These are phyloP conservation scores for Alternaria infectoria DNA, from an alignment of 2,329 filamentous ascomycete species.

Conservation along the genomic window DNA sequence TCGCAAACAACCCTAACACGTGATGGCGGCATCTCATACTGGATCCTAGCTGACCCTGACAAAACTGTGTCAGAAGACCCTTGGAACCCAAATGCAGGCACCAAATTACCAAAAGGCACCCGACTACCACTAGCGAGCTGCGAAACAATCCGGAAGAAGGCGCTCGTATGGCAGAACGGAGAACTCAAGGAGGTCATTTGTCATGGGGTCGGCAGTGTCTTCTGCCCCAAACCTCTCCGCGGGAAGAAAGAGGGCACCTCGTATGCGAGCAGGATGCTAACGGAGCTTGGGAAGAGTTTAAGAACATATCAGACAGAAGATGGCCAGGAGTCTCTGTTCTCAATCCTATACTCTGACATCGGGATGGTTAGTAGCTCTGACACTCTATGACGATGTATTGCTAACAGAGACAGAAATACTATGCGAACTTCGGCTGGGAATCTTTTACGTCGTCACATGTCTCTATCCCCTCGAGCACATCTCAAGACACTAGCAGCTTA, in stretches of 20 bases:
- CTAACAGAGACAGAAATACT: constrained; percentile 82
- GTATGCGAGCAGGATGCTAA: constrained; percentile 82
- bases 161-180: constrained; percentile 54
- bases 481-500: constrained; percentile 9
- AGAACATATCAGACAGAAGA: constrained; percentile 58
- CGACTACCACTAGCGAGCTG: constrained; percentile 63
- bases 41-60: constrained; percentile 62
- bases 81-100: constrained; percentile 44
- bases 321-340: constrained; percentile 63
- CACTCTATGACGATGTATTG: constrained; percentile 54
- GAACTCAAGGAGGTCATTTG: constrained; percentile 63
- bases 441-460: constrained; percentile 76
- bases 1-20: constrained; percentile 58
- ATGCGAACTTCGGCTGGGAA: constrained; percentile 78
- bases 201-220: constrained; percentile 83
- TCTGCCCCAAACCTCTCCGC: constrained; percentile 69
- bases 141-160: constrained; percentile 61
- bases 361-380: constrained; percentile 63
- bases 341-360: constrained; percentile 85
- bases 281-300: constrained; percentile 65
- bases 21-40: constrained; percentile 63
- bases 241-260: background rate
- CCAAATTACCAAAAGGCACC: constrained; percentile 48
- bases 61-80: constrained; percentile 34
- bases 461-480: constrained; percentile 18